Base-by-base conservation (phyloP, 2,329 filamentous ascomycete genomes). In the Epichloe elymi region DNA sequence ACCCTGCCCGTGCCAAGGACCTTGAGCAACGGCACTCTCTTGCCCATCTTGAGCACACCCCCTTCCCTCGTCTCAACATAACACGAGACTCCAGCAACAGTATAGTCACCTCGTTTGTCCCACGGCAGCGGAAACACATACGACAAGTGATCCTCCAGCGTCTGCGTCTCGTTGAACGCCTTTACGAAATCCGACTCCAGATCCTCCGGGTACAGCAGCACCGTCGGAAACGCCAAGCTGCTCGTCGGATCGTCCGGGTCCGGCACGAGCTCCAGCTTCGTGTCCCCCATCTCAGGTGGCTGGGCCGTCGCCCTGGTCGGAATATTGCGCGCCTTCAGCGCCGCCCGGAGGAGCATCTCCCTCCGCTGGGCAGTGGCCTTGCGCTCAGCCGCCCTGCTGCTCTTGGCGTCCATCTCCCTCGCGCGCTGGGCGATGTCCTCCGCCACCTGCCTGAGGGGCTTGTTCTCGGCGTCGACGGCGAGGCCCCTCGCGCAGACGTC, bases 111-210 rank as follows among this genome's bases (percentile, higher is more conserved):
- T 54, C 75, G 70, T 15, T 66, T 61, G 60, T 97, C 93, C 93
- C 93, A 98, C 12, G 89, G 88, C 60, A 89, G 67, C 2, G 90
- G 91, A 52, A 98, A 79, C 10, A 97, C 83, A 61, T 96, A 95
- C 3, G 75, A 74, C 47, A 98, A 72, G 66, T 96, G 90, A 57
- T 91, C 82, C 7, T 74, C 75, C 30, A 96, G 72, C 15, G 76
- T 77, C 58, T 93, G 82, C 53, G 76, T 80, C 73, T 97, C 93
- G 49, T 76, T 75, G 60, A 95, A 93, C 0, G 80, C 79, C 71
- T 95, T 95, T 67, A 98, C 78, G 60, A 98, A 93, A 66, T 98
- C 93, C 1, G 82, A 86, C 71, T 97, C 83, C 45, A 85, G 74
- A 54, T 88, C 76, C 56, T 84, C 72, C 5, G 93, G 91, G 65